Conservation (phyloP, 2,329 filamentous ascomycete genomes). For the Albophoma yamanashiensis region DNA sequence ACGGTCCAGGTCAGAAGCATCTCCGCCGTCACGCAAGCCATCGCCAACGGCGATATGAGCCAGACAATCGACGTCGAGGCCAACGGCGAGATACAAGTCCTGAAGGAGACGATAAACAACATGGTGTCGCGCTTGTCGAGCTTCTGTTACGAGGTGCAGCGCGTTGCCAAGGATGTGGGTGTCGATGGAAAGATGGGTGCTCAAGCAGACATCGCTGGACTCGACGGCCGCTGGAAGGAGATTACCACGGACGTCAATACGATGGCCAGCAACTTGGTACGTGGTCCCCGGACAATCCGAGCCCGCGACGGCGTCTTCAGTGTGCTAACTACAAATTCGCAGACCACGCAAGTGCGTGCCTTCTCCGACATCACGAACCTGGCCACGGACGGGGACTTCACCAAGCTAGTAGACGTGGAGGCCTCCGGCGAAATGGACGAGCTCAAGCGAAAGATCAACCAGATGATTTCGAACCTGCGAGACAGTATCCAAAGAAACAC, state of each 20-base stretch:
- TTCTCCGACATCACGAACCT: slow-evolving; percentile 99
- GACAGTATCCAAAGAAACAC: slow-evolving; percentile 97
- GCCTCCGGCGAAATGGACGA: slow-evolving; percentile 99
- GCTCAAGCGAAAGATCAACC: slow-evolving; percentile 97
- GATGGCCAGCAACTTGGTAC: slow-evolving; percentile 61
- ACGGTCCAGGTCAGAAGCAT: slow-evolving; percentile 78
- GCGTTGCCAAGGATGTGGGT: slow-evolving; percentile 91
- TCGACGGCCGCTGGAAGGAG: slow-evolving; percentile 94
- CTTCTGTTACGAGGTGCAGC: slow-evolving; percentile 92
- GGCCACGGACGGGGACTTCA: slow-evolving; percentile 94
- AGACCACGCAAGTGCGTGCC: slow-evolving; percentile 93
- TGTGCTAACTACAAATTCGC: slow-evolving; percentile 21
- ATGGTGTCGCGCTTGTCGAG: slow-evolving; percentile 94
- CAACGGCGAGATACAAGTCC: slow-evolving; percentile 83
- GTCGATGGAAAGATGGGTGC: slow-evolving; percentile 98
- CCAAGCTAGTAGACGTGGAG: slow-evolving; percentile 91
- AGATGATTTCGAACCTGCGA: slow-evolving; percentile 93
- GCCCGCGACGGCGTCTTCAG: neutral
- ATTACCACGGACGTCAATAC: slow-evolving; percentile 96
- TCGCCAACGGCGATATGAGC: slow-evolving; percentile 91
- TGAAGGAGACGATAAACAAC: slow-evolving; percentile 97
- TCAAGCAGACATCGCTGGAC: slow-evolving; percentile 85
- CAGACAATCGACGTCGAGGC: slow-evolving; percentile 93
- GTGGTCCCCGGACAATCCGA: slow-evolving; percentile 8
- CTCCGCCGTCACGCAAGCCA: slow-evolving; percentile 87